Evolutionary conservation across 129 eudicot species (phyloP).

Genomic region (Artemisia annua): DNA sequence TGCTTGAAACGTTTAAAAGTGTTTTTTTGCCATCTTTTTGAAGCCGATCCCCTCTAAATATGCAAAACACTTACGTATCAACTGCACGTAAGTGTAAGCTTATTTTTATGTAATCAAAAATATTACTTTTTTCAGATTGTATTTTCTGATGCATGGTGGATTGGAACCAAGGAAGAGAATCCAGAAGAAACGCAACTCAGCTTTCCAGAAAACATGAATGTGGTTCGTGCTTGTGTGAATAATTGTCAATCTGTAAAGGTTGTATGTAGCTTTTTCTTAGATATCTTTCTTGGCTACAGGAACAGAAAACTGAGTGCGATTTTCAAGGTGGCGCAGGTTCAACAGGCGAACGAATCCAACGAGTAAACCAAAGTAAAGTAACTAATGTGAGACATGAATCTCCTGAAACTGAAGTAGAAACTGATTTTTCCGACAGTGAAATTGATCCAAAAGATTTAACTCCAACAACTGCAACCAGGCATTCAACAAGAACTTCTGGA

Average conservation of each 20-base stretch:
- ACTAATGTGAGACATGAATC: slow-evolving; percentile 39
- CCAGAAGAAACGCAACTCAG: slow-evolving; percentile 74
- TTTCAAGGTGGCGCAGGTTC: slow-evolving; percentile 93
- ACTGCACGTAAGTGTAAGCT: background rate
- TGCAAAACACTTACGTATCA: background rate
- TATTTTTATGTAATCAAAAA: background rate
- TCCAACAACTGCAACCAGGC: slow-evolving; percentile 61
- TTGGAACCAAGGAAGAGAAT: slow-evolving; percentile 84
- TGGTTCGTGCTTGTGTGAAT: slow-evolving; percentile 40
- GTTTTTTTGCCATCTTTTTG: slow-evolving; percentile 2
- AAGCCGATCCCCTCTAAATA: slow-evolving; percentile 5
- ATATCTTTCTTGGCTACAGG: slow-evolving; percentile 49
- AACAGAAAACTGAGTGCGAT: slow-evolving; percentile 48
- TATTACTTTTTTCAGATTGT: slow-evolving; percentile 58
- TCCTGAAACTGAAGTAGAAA: slow-evolving; percentile 38
- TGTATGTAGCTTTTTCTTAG: background rate
- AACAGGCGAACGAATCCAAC: slow-evolving; percentile 35
- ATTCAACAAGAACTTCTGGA: slow-evolving; percentile 72
- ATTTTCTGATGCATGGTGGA: slow-evolving; percentile 93
- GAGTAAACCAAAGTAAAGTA: slow-evolving; percentile 24
- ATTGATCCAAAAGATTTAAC: slow-evolving; percentile 33
- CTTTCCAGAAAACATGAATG: slow-evolving; percentile 72
- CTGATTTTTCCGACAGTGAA: slow-evolving; percentile 49
- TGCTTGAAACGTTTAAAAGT: slow-evolving; percentile 12
- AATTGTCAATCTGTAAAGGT: background rate